Conservation (phyloP, 495 filamentous ascomycete species). For the Neurospora discreta region DNA sequence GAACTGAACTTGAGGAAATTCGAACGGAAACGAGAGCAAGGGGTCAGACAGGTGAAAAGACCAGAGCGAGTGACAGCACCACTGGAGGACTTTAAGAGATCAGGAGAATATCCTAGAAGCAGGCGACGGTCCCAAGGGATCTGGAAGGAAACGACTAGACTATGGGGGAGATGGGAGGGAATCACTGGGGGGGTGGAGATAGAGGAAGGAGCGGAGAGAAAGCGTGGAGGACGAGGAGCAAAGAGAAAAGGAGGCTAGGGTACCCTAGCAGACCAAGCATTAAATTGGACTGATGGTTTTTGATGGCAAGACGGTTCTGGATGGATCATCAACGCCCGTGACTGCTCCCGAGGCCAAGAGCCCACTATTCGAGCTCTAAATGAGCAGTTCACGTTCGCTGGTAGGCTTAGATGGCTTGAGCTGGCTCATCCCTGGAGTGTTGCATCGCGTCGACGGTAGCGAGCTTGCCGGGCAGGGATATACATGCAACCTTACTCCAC, state of each 20-base stretch:
- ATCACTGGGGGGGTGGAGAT: constrained; percentile 5
- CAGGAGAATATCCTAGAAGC: constrained; percentile 2
- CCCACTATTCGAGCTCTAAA: not conserved
- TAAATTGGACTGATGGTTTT: constrained; percentile 2
- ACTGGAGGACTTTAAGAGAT: constrained; percentile 2
- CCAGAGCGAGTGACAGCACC: constrained; percentile 21
- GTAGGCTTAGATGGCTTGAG: not conserved
- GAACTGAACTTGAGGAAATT: not conserved
- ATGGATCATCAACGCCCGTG: constrained; percentile 4
- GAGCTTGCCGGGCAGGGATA: not conserved
- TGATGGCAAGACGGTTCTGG: not conserved
- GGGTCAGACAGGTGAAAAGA: constrained; percentile 6
- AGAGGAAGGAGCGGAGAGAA: constrained; percentile 6
- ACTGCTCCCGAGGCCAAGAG: constrained; percentile 10
- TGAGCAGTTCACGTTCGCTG: not conserved
- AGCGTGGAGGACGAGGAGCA: constrained; percentile 3
- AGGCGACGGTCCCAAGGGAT: constrained; percentile 4
- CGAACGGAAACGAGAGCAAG: constrained; percentile 10
- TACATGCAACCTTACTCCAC: not conserved
- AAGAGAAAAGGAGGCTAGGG: constrained; percentile 8
- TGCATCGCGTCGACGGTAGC: not conserved
- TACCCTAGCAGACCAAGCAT: not conserved
- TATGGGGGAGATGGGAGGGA: not conserved
- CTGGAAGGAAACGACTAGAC: constrained; percentile 3
- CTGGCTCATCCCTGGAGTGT: not conserved